phyloP scores from a whole-genome alignment of 2,329 filamentous ascomycete genomes.

The Epichloe sibirici region DNA sequence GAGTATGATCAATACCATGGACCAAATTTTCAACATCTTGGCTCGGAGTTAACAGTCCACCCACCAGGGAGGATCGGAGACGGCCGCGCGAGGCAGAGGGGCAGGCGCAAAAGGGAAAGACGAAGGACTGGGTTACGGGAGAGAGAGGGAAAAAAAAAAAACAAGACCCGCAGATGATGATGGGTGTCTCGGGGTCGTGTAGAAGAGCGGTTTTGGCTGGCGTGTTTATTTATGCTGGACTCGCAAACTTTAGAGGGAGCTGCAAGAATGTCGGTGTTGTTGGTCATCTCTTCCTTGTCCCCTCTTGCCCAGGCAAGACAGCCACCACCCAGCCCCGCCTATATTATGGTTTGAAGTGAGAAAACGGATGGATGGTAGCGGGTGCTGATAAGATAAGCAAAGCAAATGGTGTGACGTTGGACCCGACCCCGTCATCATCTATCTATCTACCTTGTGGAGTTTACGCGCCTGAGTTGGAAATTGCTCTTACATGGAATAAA shows the following conservation, averaged over 20 bases:
- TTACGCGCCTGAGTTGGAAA: neutral
- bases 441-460: neutral
- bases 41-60: neutral
- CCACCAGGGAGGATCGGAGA: neutral
- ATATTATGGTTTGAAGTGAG: neutral
- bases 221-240: neutral
- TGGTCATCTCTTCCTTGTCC: neutral
- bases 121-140: neutral
- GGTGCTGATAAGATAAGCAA: slow-evolving; percentile 10
- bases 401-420: neutral
- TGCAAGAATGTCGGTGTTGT: neutral
- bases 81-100: neutral
- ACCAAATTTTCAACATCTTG: slow-evolving; percentile 99
- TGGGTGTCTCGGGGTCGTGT: neutral
- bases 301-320: neutral
- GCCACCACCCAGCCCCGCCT: neutral
- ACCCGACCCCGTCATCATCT: neutral
- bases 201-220: neutral
- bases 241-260: too few species aligned
- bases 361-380: neutral
- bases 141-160: neutral
- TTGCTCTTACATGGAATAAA: neutral
- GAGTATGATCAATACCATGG: slow-evolving; percentile 57
- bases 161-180: neutral
- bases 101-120: neutral